Evolutionary conservation across 345 rosid genomes (phyloP).

Genomic region (Citrus cavaleriei): DNA sequence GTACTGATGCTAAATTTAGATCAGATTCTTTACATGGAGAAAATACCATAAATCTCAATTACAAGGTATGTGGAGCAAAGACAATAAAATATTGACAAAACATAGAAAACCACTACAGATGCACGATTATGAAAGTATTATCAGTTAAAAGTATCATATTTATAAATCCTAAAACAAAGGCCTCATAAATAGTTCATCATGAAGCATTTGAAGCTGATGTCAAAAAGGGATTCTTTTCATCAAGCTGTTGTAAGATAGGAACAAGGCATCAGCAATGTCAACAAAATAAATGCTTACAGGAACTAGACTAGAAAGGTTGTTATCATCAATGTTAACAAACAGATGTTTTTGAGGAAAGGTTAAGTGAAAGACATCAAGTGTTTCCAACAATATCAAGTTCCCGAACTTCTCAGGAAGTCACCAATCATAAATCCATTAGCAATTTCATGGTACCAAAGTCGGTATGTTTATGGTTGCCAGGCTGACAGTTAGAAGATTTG

Average conservation of each 20-base stretch:
- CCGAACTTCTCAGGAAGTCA: neutral
- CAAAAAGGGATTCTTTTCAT: slow-evolving; percentile 1
- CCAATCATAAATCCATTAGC: neutral
- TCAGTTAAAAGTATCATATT: neutral
- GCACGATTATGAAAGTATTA: neutral
- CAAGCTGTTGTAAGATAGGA: slow-evolving; percentile 4
- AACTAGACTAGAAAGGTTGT: neutral
- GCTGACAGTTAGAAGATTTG: neutral
- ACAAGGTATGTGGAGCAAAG: neutral
- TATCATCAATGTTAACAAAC: neutral
- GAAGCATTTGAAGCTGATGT: slow-evolving; percentile 2
- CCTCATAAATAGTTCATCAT: neutral
- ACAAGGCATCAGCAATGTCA: neutral
- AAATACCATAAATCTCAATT: neutral
- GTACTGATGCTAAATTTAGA: neutral
- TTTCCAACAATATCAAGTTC: neutral
- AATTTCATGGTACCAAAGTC: neutral
- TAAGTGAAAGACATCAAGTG: slow-evolving; percentile 2
- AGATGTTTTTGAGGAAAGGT: slow-evolving; percentile 2
- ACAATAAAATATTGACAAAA: neutral
- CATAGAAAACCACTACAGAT: neutral
- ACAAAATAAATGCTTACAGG: neutral
- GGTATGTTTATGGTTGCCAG: too few relatives aligned
- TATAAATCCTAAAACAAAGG: neutral
- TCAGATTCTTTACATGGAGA: neutral